phyloP scores from a whole-genome alignment of 257 asterid genomes.

The Solanum lycopersicoides region DNA sequence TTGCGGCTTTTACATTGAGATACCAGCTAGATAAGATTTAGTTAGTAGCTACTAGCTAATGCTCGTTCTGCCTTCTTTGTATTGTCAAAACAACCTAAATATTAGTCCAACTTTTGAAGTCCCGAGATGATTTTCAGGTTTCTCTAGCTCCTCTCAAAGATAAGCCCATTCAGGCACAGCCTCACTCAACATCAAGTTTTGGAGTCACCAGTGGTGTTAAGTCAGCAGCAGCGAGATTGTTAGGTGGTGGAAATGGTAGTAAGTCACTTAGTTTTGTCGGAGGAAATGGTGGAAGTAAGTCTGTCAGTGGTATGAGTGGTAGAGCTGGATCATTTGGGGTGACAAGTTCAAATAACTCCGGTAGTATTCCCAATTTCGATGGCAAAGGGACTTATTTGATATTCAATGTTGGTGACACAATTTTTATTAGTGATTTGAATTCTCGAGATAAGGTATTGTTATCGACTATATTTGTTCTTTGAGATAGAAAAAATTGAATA shows the following conservation, averaged over 20 bases:
- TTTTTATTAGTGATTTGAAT: conserved; percentile 82
- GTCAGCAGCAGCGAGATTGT: conserved; percentile 91
- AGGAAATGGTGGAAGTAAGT: conserved; percentile 88
- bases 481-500: not conserved
- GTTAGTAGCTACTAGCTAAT: not conserved
- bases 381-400: conserved; percentile 95
- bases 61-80: not conserved
- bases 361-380: conserved; percentile 67
- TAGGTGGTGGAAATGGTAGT: conserved; percentile 87
- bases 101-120: not conserved
- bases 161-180: conserved; percentile 56
- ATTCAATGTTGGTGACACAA: conserved; percentile 91
- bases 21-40: not conserved
- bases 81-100: not conserved
- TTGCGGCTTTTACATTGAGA: not conserved
- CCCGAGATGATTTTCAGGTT: conserved; percentile 42
- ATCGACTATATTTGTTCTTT: conserved; percentile 3
- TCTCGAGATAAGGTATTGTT: conserved; percentile 92
- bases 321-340: conserved; percentile 80
- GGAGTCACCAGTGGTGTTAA: conserved; percentile 92
- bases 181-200: conserved; percentile 54
- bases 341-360: conserved; percentile 56
- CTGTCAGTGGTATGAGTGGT: conserved; percentile 40
- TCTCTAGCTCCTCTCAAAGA: conserved; percentile 92
- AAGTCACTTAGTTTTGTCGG: conserved; percentile 94